Evolutionary conservation across 768 basidiomycete species (phyloP), one percentile per base, ranked within the genome.

Genomic region (Leucosporidium creatinivorum): DNA sequence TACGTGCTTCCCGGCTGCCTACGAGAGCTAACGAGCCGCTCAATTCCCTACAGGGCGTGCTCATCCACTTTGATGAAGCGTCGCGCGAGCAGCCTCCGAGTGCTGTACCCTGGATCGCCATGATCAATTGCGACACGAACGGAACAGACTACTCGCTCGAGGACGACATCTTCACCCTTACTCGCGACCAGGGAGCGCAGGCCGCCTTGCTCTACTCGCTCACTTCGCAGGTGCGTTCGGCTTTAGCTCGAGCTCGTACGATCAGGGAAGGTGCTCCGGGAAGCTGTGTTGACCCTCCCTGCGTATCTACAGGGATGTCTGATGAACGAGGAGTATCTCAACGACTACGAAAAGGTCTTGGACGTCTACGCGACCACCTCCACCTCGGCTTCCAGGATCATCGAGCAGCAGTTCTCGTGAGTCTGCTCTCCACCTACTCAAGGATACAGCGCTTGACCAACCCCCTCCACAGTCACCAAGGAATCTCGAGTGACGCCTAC

Each of bases 41-140:
- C 2, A 31, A 13, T 6, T 7, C 5, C 12, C 28, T 17, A 17
- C 52, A 72, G 87, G 93, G 92, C 25, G 88, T 86, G 19, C 77
- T 96, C 49, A 85, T 93, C 36, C 89, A 89, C 76, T 93, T 94
- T 74, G 83, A 86, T 0, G 92, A 92, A 75, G 80, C 81, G 30
- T 69, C 73, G 51, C 61, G 72, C 9, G 65, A 48, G 31, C 51
- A 65, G 28, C 63, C 72, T 19, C 67, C 60, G 19, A 87, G 89
- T 4, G 81, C 79, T 8, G 89, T 91, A 0, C 91, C 93, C 5
- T 96, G 92, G 91, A 88, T 96, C 73, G 93, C 93, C 18, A 82
- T 93, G 70, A 84, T 96, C 58, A 83, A 85, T 4, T 94, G 92
- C 77, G 91, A 93, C 75, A 75, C 76, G 64, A 92, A 93, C 77